Evolutionary conservation across 1,284 basidiomycete genomes (phyloP).

Genomic region (Phylloporus sp.): DNA sequence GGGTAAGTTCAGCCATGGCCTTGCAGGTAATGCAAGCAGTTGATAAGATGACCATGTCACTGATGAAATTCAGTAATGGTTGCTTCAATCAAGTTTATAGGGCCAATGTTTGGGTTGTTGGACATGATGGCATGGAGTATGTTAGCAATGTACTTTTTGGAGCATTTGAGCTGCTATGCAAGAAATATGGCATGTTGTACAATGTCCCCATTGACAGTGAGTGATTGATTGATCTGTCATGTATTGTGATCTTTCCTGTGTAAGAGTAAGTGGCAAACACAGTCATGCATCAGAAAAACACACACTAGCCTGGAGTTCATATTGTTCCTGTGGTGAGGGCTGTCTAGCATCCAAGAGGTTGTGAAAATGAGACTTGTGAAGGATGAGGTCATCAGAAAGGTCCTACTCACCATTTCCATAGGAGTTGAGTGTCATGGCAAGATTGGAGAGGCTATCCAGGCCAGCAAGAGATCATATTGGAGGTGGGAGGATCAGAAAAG

Average conservation of each 20-base stretch:
- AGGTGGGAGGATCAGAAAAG: no score
- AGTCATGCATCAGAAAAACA: neutral
- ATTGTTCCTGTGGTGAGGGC: conserved; percentile 68
- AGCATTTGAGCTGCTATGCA: conserved; percentile 77
- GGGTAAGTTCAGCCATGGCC: conserved; percentile 49
- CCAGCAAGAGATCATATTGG: no score
- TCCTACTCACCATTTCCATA: conserved; percentile 69
- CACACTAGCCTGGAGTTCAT: conserved; percentile 77
- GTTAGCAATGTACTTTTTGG: conserved; percentile 76
- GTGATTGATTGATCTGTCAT: conserved; percentile 66
- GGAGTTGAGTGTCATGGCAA: conserved; percentile 49
- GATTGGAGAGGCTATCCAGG: no score
- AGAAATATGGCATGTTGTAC: conserved; percentile 79
- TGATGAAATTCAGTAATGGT: conserved; percentile 73
- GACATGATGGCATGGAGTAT: conserved; percentile 72
- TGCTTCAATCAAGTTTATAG: conserved; percentile 66
- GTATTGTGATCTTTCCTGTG: conserved; percentile 67
- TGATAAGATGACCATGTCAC: conserved; percentile 70
- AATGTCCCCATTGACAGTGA: conserved; percentile 76
- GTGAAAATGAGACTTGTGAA: conserved; percentile 67
- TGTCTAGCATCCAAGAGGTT: conserved; percentile 71
- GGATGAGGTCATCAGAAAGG: conserved; percentile 76
- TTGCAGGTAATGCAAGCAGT: conserved; percentile 68
- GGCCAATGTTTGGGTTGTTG: conserved; percentile 67
- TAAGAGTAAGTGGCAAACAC: conserved; percentile 18